Percentiles rank a stretch among this genome's conserved stretches.
phyloP scores from a whole-genome alignment of 2,329 filamentous ascomycete genomes.

The Ceratocystis cubensis region DNA sequence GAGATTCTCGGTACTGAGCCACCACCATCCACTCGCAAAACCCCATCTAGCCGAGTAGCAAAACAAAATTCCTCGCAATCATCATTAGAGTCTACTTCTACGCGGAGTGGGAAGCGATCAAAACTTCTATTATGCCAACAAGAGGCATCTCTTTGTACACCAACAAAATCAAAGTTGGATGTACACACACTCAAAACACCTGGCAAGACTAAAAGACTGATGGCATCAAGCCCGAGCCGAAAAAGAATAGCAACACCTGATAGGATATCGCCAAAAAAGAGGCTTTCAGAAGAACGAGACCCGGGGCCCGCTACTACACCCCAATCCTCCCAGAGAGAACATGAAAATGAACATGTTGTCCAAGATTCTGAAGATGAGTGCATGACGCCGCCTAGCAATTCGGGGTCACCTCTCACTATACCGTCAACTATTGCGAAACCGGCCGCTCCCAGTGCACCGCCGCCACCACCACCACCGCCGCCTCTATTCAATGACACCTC shows the following conservation, averaged over 20 bases:
- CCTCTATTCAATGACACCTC: slow-evolving; percentile 3
- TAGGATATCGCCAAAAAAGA: slow-evolving; percentile 20
- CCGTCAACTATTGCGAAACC: slow-evolving; percentile 9
- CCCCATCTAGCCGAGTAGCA: neutral
- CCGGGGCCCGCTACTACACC: neutral
- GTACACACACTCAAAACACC: neutral
- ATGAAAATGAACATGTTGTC: slow-evolving; percentile 33
- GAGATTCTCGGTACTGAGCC: slow-evolving; percentile 35
- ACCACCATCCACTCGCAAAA: slow-evolving; percentile 28
- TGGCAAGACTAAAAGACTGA: neutral
- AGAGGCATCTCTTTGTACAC: slow-evolving; percentile 22
- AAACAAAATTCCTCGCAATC: slow-evolving; percentile 9
- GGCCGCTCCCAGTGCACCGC: neutral
- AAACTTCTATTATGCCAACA: slow-evolving; percentile 12
- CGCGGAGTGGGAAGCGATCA: slow-evolving; percentile 17
- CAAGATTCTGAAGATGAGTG: slow-evolving; percentile 48
- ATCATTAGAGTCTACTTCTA: slow-evolving; percentile 7
- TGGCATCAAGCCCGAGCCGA: slow-evolving; percentile 15
- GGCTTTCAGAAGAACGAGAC: slow-evolving; percentile 6
- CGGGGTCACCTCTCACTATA: neutral
- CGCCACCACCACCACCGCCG: slow-evolving; percentile 8
- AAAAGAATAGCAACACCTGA: slow-evolving; percentile 20
- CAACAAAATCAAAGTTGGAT: slow-evolving; percentile 18
- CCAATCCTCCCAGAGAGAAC: slow-evolving; percentile 21
- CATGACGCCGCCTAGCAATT: slow-evolving; percentile 31